These are phyloP conservation scores for Dendrobium officinale DNA, from an alignment of 106 monocot species.

Conservation along the genomic window DNA sequence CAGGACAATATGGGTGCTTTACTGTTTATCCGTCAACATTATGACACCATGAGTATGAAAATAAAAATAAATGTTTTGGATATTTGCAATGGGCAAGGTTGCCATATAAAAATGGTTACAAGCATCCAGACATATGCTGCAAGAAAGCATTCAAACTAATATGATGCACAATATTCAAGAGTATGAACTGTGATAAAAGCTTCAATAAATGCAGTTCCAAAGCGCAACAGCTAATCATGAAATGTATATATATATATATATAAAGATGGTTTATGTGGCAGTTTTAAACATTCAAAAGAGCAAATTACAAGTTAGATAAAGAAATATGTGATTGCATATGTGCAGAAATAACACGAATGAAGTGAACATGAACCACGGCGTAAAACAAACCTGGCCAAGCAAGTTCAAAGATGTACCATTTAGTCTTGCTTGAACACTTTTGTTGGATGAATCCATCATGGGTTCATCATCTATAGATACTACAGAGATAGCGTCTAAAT, in stretches of 20 bases:
- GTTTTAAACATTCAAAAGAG: not conserved
- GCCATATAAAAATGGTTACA: not conserved
- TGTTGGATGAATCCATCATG: not conserved
- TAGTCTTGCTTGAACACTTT: not conserved
- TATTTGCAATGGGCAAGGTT: not conserved
- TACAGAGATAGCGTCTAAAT: slow-evolving; percentile 12
- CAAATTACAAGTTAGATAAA: not conserved
- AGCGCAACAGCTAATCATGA: not conserved
- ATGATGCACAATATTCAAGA: not conserved
- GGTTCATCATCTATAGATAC: slow-evolving; percentile 16
- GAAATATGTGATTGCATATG: not conserved
- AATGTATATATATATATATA: not conserved
- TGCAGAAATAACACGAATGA: not conserved
- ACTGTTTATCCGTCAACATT: not conserved
- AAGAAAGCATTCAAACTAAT: not conserved
- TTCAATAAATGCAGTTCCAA: not conserved
- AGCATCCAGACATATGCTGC: not conserved
- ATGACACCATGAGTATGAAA: not conserved
- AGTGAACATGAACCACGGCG: not conserved
- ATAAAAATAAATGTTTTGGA: not conserved
- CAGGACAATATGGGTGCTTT: not conserved
- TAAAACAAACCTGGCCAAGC: not conserved
- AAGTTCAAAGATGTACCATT: not conserved
- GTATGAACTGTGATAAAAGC: not conserved
- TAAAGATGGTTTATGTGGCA: not conserved